phyloP scores from a whole-genome alignment of 345 rosid species.

The Garcia nutans region DNA sequence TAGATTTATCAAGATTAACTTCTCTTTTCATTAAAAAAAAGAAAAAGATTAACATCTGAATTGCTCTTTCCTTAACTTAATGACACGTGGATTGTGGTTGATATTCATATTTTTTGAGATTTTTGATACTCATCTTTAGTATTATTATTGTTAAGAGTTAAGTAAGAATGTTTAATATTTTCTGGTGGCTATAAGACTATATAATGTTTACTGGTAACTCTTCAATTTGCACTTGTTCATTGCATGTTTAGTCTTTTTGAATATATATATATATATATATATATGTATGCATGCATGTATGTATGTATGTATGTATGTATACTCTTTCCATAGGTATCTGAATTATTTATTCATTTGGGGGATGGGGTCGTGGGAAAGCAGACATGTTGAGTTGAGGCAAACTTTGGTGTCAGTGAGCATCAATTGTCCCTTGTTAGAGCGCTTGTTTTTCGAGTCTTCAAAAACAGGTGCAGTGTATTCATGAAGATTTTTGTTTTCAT shows the following conservation, averaged over 20 bases:
- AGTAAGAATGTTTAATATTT: no score
- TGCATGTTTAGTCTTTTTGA: neutral
- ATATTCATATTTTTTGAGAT: no score
- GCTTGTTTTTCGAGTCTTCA: conserved; percentile 71
- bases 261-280: neutral
- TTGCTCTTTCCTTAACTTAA: neutral
- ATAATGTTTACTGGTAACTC: no score
- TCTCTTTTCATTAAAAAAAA: no score
- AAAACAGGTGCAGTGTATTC: conserved; percentile 46
- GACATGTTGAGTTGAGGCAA: conserved; percentile 63
- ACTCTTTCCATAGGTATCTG: conserved; percentile 6
- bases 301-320: no score
- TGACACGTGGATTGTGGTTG: no score
- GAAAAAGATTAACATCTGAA: neutral
- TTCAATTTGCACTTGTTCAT: no score
- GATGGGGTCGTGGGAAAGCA: conserved; percentile 28
- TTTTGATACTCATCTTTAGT: no score
- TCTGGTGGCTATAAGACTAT: no score
- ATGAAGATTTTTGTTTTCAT: conserved; percentile 21
- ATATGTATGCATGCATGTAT: no score
- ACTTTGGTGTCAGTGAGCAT: conserved; percentile 56
- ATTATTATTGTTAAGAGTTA: no score
- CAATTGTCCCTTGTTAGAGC: conserved; percentile 65
- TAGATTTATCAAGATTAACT: neutral
- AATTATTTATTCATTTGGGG: neutral